These are phyloP conservation scores for Cucurbita argyrosperma DNA, from an alignment of 306 rosid genomes.

Conservation along the genomic window DNA sequence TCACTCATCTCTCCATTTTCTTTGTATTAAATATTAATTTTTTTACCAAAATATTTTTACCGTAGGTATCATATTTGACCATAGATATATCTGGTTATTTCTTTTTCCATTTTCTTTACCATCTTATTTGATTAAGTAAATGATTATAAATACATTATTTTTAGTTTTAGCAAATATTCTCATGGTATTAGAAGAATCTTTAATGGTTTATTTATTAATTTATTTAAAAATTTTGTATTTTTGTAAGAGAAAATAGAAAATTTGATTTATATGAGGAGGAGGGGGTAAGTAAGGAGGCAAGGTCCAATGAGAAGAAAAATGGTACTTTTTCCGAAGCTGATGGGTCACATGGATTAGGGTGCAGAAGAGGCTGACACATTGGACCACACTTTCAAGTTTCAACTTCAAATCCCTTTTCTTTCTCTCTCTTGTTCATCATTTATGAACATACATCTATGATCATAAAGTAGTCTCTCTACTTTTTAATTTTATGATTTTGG, in stretches of 20 bases:
- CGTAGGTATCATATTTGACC: no score
- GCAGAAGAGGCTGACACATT: slow-evolving; percentile 26
- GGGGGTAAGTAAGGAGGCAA: neutral
- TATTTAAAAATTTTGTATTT: no score
- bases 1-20: neutral
- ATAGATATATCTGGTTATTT: no score
- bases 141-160: no score
- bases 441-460: neutral
- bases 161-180: no score
- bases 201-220: no score
- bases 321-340: slow-evolving; percentile 12
- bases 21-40: no score
- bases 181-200: no score
- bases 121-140: no score
- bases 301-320: neutral
- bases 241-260: neutral
- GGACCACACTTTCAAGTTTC: slow-evolving; percentile 21
- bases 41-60: no score
- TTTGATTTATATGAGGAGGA: neutral
- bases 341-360: slow-evolving; percentile 42
- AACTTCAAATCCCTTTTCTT: neutral
- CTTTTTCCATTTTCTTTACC: no score
- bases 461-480: neutral
- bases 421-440: slow-evolving; percentile 3
- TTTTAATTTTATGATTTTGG: no score